Base-by-base conservation (phyloP, 768 basidiomycete species). In the Phlegmacium glaucopus region DNA sequence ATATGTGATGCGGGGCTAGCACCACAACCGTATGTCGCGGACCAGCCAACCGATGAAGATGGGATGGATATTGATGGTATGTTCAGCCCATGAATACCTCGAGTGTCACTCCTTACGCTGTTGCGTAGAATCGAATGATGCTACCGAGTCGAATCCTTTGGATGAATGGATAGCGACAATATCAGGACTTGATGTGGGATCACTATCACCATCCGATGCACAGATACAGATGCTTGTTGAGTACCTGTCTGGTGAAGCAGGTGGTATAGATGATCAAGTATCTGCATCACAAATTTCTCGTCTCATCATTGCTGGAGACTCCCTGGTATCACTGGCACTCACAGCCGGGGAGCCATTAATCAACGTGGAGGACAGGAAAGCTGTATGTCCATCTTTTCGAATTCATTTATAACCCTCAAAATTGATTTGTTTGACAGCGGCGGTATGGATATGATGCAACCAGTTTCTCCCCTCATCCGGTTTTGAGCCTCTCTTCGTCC, bases 271-370 rank as follows among this genome's bases (percentile, higher is more conserved):
- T 48, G 88, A 91, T 48, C 84, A 84, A 59, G 58, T 72, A 8
- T 71, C 77, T 9, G 80, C 87, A 6, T 71, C 84, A 3, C 81
- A 80, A 51, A 86, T 98, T 58, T 86, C 91, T 6, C 78, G 93
- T 11, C 70, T 99, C 11, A 82, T 99, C 32, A 76, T 99, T 32
- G 90, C 90, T 2, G 96, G 96, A 5, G 90, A 98, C 65, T 94
- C 93, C 2, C 63, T 97, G 6, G 79, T 79, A 10, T 75, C 84
- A 0, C 63, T 78, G 4, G 52, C 61, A 2, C 53, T 66, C 44
- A 57, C 50, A 8, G 58, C 64, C 9, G 63, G 66, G 46, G 67
- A 63, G 34, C 65, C 70, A 32, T 57, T 64, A 26, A 54, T 50
- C 12, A 59, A 63, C 9, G 57, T 67, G 45, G 67, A 76, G 11